Base-by-base conservation (phyloP, 2,329 filamentous ascomycete genomes). In the Alternaria panax region DNA sequence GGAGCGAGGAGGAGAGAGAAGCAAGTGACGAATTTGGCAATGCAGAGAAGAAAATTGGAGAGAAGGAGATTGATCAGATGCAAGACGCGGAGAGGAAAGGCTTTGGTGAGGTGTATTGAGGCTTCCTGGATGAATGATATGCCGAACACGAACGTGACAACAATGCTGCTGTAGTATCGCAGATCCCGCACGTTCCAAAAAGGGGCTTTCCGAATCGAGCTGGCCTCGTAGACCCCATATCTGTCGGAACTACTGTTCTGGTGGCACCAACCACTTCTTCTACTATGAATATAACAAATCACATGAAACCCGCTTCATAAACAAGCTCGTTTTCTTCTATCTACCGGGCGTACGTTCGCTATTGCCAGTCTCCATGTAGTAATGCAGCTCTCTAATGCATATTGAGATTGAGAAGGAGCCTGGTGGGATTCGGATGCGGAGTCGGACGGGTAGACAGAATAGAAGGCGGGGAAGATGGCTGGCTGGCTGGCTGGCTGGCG, bases 41-140 rank as follows among this genome's bases (percentile, higher is more conserved):
- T 28, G 57, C 46, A 6, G 64, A 67, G 32, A 62, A 59, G 59
- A 67, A 66, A 48, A 51, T 72, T 22, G 57, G 50, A 7, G 64
- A 67, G 32, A 59, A 63, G n/a, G 72, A 72, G 16, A 65, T 78
- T 20, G 71, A 78, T 28, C 66, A 65, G 48, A 53, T 77, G 62
- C 66, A 77, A 55, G 67, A 70, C 25, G 59, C 63, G 8, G 75
- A 77, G 36, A 62, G 68, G 20, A 73, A 75, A 36, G 69, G 69
- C 0, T 66, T 76, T 28, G 68, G 65, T 11, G 74, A 78, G 57
- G 66, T 78, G 1, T 78, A 79, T 57, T 78, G 57, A 54, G 5
- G 20, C 16, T 24, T 48, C 14, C n/a, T 34, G 30, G 11, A 24
- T 7, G 30, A 36, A 34, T n/a, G 28, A 1, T 20, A 12, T 12